phyloP scores from a whole-genome alignment of 1,284 basidiomycete species.

The Pseudozyma hubeiensis region DNA sequence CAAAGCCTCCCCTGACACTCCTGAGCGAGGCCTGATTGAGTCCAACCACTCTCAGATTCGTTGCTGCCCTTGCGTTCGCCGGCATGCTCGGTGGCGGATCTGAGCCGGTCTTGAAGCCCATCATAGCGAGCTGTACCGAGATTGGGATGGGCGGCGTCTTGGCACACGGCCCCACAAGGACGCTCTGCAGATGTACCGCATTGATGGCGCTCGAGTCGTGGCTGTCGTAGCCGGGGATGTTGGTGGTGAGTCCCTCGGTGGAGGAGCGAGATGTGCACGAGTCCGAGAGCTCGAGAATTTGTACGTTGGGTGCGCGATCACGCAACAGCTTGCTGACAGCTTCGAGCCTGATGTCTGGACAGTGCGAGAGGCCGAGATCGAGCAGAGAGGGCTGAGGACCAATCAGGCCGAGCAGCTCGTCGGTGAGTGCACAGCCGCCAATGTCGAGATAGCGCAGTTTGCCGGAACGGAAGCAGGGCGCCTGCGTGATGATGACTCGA shows the following conservation, averaged over 20 bases:
- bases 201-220: conserved; percentile 73
- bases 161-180: conserved; percentile 71
- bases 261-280: conserved; percentile 70
- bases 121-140: conserved; percentile 58
- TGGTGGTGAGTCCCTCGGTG: conserved; percentile 35
- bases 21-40: conserved; percentile 80
- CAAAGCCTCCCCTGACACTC: conserved; percentile 79
- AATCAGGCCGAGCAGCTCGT: conserved; percentile 71
- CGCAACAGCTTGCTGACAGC: conserved; percentile 79
- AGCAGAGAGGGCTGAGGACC: conserved; percentile 80
- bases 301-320: conserved; percentile 79
- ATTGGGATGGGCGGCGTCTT: conserved; percentile 60
- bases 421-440: conserved; percentile 81
- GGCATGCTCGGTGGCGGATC: conserved; percentile 59
- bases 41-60: conserved; percentile 87
- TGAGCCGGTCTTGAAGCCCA: conserved; percentile 63
- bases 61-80: conserved; percentile 68
- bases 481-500: conserved; percentile 76
- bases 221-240: conserved; percentile 66
- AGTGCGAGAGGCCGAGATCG: conserved; percentile 77
- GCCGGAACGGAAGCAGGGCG: conserved; percentile 84
- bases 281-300: conserved; percentile 84
- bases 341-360: conserved; percentile 78
- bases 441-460: conserved; percentile 87
- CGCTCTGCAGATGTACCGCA: conserved; percentile 72